These are phyloP conservation scores for Microdochium paspali DNA, from an alignment of 2,329 filamentous ascomycete genomes.

Conservation along the genomic window DNA sequence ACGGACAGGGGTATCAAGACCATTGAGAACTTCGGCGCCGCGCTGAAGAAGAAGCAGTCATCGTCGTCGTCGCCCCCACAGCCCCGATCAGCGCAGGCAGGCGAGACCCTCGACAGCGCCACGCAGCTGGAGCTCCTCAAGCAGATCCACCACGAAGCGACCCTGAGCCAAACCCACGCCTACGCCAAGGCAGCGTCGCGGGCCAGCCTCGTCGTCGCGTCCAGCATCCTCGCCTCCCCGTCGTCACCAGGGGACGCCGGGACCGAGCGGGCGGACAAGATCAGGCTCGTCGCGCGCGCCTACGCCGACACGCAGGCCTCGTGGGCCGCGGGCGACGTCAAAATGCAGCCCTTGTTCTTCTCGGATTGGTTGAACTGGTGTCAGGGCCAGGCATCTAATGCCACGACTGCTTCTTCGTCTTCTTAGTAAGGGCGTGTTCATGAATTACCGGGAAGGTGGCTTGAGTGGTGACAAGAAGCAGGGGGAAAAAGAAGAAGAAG, in stretches of 20 bases:
- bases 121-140: slow-evolving; percentile 48
- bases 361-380: slow-evolving; percentile 69
- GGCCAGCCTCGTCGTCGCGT: slow-evolving; percentile 58
- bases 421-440: no score
- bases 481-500: no score
- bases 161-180: slow-evolving; percentile 52
- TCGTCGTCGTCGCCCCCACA: slow-evolving; percentile 25
- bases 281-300: slow-evolving; percentile 49
- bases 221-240: slow-evolving; percentile 39
- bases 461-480: no score
- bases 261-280: slow-evolving; percentile 29
- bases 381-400: slow-evolving; percentile 32
- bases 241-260: not conserved
- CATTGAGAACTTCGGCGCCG: slow-evolving; percentile 62
- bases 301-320: slow-evolving; percentile 53
- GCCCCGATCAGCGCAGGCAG: slow-evolving; percentile 22
- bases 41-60: slow-evolving; percentile 45
- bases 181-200: slow-evolving; percentile 69
- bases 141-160: slow-evolving; percentile 59
- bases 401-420: not conserved
- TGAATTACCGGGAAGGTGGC: not conserved
- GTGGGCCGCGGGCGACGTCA: slow-evolving; percentile 49
- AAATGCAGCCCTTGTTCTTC: slow-evolving; percentile 58
- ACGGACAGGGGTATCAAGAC: slow-evolving; percentile 64
- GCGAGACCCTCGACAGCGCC: slow-evolving; percentile 13